Evolutionary conservation across 441 rosid species (phyloP), one percentile per base, ranked within the genome.

Genomic region (Eruca vesicaria): DNA sequence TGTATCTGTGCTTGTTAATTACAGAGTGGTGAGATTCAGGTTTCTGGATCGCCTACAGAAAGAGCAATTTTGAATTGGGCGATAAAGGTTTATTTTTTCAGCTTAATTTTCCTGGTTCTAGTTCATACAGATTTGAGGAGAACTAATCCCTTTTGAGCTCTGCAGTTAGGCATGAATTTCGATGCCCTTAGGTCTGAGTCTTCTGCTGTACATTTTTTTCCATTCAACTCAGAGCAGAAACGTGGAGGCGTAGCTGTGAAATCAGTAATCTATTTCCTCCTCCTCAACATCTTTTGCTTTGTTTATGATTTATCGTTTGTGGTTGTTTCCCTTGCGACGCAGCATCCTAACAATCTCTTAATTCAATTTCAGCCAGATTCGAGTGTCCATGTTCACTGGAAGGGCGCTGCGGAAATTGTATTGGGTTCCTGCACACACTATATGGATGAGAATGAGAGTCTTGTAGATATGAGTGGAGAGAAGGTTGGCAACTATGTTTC

Each of bases 21-120:
- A 68, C 83, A 96, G 99, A 83, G 82, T 65, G 99, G 86, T 41
- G 91, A 87, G 38, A 62, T 75, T n/a, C 98, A 96, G 87, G 75
- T 96, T 78, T 93, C 98, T 63, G 98, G 98, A 70, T 90, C 99
- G 20, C 99, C 98, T 15, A 94, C 99, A 68, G 99, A 96, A 83
- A 92, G 86, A 52, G 58, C 58, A 9, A 19, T 52, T 52, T 26
- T 52, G 14, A 52, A 52, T 19, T 52, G 58, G 58, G 98, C 81
- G 56, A 66, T 87, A 68, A 88, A 92, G 98, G 99, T 96, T 56
- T 66, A 35, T 52, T 72, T n/a, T 76, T 74, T 33, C 65, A 18
- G 58, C 59, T 29, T 61, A 57, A 64, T 76, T 59, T 57, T 64
- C 56, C 60, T 74, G 16, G 59, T 59, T 45, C 57, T 9, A 18